Base-by-base conservation (phyloP, 2,329 filamentous ascomycete species). In the Akanthomyces lecanii region DNA sequence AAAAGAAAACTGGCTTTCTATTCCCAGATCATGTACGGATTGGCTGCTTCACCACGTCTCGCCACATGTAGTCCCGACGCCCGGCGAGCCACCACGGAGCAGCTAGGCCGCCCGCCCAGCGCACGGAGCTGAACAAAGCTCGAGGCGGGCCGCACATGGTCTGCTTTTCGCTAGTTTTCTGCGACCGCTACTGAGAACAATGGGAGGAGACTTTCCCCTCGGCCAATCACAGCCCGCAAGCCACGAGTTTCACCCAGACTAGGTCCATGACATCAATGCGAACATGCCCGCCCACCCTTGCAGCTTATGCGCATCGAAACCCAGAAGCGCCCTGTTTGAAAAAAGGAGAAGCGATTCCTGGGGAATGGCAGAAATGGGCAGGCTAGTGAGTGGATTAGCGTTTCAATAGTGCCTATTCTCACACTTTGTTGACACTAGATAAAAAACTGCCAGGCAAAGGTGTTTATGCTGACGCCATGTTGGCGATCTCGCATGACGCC, bases 221-320 rank as follows among this genome's bases (percentile, higher is more conserved):
- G n/a, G n/a, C 50, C 50, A 53, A 53, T 53, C 50, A 53, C 28
- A 23, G 33, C 50, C 33, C 18, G 16, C 50, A 33, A 23, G 18
- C 44, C n/a, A 47, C 18, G n/a, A 14, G 44, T n/a, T 61, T 61
- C 58, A 28, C 45, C 58, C 53, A 54, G 23, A n/a, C 8, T 10
- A 11, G 44, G 23, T 53, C 47, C 47, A 52, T 61, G 58, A 61
- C 50, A 61, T 53, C 58, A 52, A 61, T 61, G 57, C 57, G 47
- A 52, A 52, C 57, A 50, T 23, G 56, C 30, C 40, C 36, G 14
- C 14, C 14, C 42, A 53, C 38, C 58, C 58, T 61, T 53, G 58
- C 50, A 61, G 16, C 23, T 60, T 8, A 60, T 48, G 57, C 57
- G 28, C 56, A 59, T 55, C 51, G 53, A 44, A 44, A 28, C 53